Base-by-base conservation (phyloP, 140 eudicot species). In the Anethum foeniculum region DNA sequence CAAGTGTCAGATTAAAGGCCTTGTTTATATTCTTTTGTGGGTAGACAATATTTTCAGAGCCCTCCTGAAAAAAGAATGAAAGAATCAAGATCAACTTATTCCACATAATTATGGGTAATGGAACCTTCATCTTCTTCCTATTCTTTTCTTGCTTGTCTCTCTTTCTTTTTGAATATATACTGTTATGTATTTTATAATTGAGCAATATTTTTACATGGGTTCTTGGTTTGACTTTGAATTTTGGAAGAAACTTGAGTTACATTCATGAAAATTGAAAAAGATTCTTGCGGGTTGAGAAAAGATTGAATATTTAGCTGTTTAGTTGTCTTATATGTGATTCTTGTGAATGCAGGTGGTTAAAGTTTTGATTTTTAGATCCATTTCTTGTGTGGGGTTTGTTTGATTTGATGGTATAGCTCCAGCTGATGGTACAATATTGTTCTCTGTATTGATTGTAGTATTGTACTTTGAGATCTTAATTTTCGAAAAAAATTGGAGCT, bases 1-100 rank as follows among this genome's bases (percentile, higher is more conserved):
- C 83, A 81, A 85, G 77, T 86, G 90, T 87, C 91, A 89, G 91
- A 51, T 82, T 89, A 85, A 90, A 92, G 91, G 19, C 23, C 15
- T 76, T 12, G 25, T 88, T 77, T 77, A 74, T 58, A 43, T 68
- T 69, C 82, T 73, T 81, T 47, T 23, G 47, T 16, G 25, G 28
- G 30, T 73, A 52, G 83, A 78, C 86, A 81, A 75, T 14, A 80
- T 83, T 81, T 58, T 80, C 85, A 84, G 82, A 77, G 71, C 75
- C 41, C 58, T 74, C 38, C 85, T 80, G 84, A 71, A 79, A 83
- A 71, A 39, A 72, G 73, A 80, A 56, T 83, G 85, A 77, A 13
- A 47, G 54, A 83, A 83, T 81, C 84, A 80, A 80, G 69, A 80
- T 64, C 85, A 82, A 89, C 69, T 86, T 86, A 81, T 52, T 81